Evolutionary conservation across 352 stramenopile genomes (phyloP), one percentile per base, ranked within the genome.

Genomic region (Phytophthora ramorum): DNA sequence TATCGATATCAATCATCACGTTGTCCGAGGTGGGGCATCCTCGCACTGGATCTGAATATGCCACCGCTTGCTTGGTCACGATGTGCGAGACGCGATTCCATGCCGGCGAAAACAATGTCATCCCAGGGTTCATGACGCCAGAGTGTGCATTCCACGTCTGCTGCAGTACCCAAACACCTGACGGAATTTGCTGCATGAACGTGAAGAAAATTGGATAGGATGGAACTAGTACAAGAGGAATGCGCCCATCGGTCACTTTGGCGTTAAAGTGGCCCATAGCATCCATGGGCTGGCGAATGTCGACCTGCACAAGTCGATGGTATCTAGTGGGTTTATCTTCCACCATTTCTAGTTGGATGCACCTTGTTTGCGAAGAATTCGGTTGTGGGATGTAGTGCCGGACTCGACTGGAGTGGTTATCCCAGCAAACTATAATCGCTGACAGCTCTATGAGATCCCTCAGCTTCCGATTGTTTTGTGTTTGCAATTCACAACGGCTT

Each of bases 51-150:
- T 85, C 87, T 24, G 76, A 83, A 58, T 90, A 94, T 16, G 83
- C 83, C 24, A 94, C 83, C 0, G 84, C 83, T 53, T 91, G 83
- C 64, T 91, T 89, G 22, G 85, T 92, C 19, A 94, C 80, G 32
- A 94, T 87, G 67, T 94, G 85, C 12, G 83, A 92, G 48, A 94
- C 79, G 46, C 85, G 78, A 48, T 88, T 77, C 82, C 82, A 94
- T 46, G 22, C 73, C 73, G 1, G 85, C 83, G 81, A 94, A 37
- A 90, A 76, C 26, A 85, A 57, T 50, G 88, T 87, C 47, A 93
- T 68, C 0, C 85, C 85, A 13, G 85, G 82, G n/a, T 86, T 67
- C 72, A 91, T 78, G 62, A 90, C 82, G 4, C 85, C 85, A 13
- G 69, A 48, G 40, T 93, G 80, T 1, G 78, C 81, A 51, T 93